A percentile compares a stretch with the other conserved stretches of the same genome.
These are phyloP conservation scores for Aspergillus uvarum DNA, from an alignment of 2,329 filamentous ascomycete species.

Conservation along the genomic window DNA sequence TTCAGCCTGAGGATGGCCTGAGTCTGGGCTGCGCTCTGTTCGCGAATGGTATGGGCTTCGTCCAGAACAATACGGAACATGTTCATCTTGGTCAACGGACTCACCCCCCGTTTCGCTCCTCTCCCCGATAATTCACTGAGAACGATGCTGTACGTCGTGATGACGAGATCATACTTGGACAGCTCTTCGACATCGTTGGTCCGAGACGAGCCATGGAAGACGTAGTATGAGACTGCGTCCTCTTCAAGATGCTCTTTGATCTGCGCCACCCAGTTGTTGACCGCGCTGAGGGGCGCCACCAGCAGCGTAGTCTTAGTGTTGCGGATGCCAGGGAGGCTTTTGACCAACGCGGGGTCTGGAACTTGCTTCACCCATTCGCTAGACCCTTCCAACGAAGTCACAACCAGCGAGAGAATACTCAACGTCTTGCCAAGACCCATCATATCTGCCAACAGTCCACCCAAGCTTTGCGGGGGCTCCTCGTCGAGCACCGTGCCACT, in stretches of 20 bases:
- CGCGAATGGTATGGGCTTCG: conserved; percentile 92
- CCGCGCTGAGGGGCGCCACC: conserved; percentile 83
- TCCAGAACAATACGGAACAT: conserved; percentile 95
- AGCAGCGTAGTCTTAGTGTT: conserved; percentile 82
- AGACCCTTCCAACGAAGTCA: conserved; percentile 64
- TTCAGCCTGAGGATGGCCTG: conserved; percentile 79
- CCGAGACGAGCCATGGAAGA: conserved; percentile 82
- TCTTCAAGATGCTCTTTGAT: conserved; percentile 75
- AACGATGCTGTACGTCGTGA: conserved; percentile 90
- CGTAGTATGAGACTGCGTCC: conserved; percentile 66
- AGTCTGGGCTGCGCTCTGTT: conserved; percentile 76
- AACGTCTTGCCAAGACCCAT: conserved; percentile 88
- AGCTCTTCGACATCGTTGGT: conserved; percentile 68
- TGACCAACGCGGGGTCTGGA: conserved; percentile 46
- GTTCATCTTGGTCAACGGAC: conserved; percentile 72
- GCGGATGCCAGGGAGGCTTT: conserved; percentile 38
- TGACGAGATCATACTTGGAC: conserved; percentile 74
- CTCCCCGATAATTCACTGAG: conserved; percentile 72
- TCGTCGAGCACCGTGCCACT: conserved; percentile 65
- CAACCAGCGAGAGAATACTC: conserved; percentile 77
- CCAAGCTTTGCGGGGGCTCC: conserved; percentile 65
- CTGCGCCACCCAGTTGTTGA: conserved; percentile 93
- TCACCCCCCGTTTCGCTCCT: conserved; percentile 57
- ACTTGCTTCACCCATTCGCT: conserved; percentile 58
- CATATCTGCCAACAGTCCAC: conserved; percentile 78